These are phyloP conservation scores for Gonium pectorale DNA, from an alignment of 139 green algal species.

Conservation along the genomic window DNA sequence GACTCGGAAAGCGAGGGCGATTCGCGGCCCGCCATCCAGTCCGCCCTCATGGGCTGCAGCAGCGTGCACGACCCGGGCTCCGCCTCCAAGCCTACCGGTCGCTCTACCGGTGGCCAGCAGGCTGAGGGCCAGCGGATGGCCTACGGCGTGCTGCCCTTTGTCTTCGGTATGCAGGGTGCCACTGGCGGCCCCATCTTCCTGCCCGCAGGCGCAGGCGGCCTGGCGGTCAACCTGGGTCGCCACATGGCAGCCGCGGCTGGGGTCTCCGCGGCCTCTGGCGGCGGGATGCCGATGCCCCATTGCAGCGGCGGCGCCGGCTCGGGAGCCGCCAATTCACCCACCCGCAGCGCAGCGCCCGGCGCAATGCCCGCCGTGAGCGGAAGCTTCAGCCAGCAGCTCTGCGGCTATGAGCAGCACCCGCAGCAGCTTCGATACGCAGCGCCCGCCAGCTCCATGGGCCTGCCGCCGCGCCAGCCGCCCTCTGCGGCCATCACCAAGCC, in stretches of 20 bases:
- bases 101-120: no score
- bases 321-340: no score
- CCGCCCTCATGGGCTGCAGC: not conserved
- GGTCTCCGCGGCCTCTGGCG: not conserved
- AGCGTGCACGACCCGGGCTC: not conserved
- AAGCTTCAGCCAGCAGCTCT: not conserved
- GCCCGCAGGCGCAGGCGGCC: not conserved
- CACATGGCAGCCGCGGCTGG: not conserved
- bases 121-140: not conserved
- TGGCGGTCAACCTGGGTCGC: not conserved
- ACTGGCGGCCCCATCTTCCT: not conserved
- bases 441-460: not conserved
- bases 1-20: constrained; percentile 24
- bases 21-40: not conserved
- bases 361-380: not conserved
- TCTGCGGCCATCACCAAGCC: not conserved
- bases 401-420: not conserved
- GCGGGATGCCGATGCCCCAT: no score
- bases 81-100: not conserved
- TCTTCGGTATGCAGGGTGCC: not conserved
- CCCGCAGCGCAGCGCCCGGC: no score
- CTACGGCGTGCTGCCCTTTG: not conserved
- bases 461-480: not conserved
- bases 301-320: no score
- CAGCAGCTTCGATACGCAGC: not conserved